Evolutionary conservation across 2,329 filamentous ascomycete genomes (phyloP), one percentile per base, ranked within the genome.

Genomic region (Penicillium sp.): DNA sequence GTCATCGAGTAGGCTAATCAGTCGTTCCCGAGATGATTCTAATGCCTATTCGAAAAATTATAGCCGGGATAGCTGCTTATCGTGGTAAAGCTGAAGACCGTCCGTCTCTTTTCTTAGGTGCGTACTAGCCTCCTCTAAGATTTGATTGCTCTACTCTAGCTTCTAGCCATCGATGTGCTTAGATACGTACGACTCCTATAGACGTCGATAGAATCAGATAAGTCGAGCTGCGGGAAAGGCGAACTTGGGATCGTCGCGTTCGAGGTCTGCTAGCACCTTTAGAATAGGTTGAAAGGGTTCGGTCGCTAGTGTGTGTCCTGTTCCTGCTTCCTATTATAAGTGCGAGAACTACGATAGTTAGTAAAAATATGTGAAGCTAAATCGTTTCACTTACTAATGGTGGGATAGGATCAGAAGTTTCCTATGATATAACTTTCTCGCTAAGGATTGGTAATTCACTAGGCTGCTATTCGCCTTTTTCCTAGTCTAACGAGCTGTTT

Each of bases 1-100:
- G 29, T 48, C 35, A 47, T 47, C 26, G 10, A 53, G 51, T 30
- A 52, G 19, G 42, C 44, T 30, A 43, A 18, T 38, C 51, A 53
- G 23, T 23, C 23, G 23, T 23, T 23, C 23, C 23, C 23, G 23
- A 23, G 23, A 23, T 23, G 23, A 23, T 23, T 23, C 23, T 5
- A 23, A 5, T 23, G 23, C 23, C 23, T 23, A 5, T 5, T 23
- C 23, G 5, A 23, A 23, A 23, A 23, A 23, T 3, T 5, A 5
- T 5, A 23, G 23, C 5, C 23, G 23, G 5, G 23, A 3, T 23
- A 23, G 23, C 23, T 23, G 23, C 23, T 23, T 23, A 5, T 23
- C 23, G 23, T 23, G 23, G 23, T 5, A 23, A 23, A 23, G 23
- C 23, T 23, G 23, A 23, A 23, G 23, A 3, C 23, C 23, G 23